A percentile compares a stretch with the other conserved stretches of the same genome.
phyloP scores from a whole-genome alignment of 2,329 filamentous ascomycete genomes.

The Chrysoporthe puriensis region DNA sequence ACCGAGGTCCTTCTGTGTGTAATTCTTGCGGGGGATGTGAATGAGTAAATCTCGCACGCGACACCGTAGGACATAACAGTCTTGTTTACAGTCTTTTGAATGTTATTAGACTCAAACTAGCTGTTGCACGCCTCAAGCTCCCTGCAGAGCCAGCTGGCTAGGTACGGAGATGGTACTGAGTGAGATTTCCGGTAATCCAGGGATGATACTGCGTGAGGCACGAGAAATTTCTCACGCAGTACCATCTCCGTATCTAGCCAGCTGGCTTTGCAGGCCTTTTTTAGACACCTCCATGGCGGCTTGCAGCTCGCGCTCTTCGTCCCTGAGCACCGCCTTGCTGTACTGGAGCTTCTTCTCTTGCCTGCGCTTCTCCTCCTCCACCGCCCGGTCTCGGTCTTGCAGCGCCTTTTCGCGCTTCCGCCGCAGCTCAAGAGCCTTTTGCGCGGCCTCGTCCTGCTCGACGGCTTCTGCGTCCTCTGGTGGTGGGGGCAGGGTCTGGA shows the following conservation, averaged over 20 bases:
- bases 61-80: too few species aligned
- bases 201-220: neutral
- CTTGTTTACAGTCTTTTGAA: too few species aligned
- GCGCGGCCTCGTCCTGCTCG: conserved; percentile 56
- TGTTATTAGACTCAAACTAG: too few species aligned
- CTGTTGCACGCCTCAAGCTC: too few species aligned
- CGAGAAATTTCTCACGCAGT: neutral
- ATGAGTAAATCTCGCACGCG: too few species aligned
- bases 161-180: conserved; percentile 4
- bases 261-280: conserved; percentile 65
- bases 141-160: conserved; percentile 60
- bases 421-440: conserved; percentile 54
- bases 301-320: conserved; percentile 70
- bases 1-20: too few species aligned
- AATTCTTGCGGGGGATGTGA: too few species aligned
- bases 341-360: conserved; percentile 62
- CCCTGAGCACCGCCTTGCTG: conserved; percentile 63
- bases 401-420: conserved; percentile 68
- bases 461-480: conserved; percentile 47
- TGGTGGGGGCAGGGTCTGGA: conserved; percentile 64
- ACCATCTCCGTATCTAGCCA: conserved; percentile 37
- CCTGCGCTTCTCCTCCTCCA: conserved; percentile 65
- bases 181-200: neutral
- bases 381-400: conserved; percentile 63
- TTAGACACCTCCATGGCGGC: conserved; percentile 71